These are phyloP conservation scores for Lasiosphaeria miniovina DNA, from an alignment of 495 filamentous ascomycete species.

Conservation along the genomic window DNA sequence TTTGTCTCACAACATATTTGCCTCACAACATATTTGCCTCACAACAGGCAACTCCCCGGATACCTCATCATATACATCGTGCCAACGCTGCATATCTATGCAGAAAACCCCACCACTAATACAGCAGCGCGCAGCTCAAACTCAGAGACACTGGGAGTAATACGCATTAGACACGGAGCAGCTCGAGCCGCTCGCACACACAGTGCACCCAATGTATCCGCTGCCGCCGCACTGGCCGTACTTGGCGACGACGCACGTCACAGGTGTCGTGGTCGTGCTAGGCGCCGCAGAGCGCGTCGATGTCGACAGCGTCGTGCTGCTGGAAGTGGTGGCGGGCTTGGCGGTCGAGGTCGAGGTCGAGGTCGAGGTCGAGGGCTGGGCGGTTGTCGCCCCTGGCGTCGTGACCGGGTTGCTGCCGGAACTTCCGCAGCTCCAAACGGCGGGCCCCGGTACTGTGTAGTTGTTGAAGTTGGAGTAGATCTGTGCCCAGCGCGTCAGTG, in stretches of 20 bases:
- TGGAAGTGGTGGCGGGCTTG: conserved; percentile 1
- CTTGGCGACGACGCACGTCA: conserved; percentile 26
- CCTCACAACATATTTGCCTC: too few relatives aligned
- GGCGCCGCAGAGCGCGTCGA: conserved; percentile 4
- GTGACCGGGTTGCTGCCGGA: conserved; percentile 7
- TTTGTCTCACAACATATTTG: too few relatives aligned
- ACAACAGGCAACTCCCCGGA: too few relatives aligned
- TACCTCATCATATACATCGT: too few relatives aligned
- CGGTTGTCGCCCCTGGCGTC: not conserved
- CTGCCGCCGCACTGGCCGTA: conserved; percentile 41
- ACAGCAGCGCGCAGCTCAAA: too few relatives aligned
- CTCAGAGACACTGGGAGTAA: conserved; percentile 32
- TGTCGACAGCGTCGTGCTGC: conserved; percentile 11
- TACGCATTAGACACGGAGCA: conserved; percentile 27
- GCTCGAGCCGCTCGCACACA: conserved; percentile 26
- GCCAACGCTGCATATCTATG: too few relatives aligned
- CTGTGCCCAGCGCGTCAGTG: conserved; percentile 5
- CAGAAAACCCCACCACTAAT: too few relatives aligned
- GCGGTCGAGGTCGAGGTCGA: conserved; percentile 1
- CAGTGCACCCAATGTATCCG: conserved; percentile 30
- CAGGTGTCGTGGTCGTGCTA: not conserved
- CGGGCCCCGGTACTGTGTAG: conserved; percentile 32
- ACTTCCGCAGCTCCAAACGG: conserved; percentile 23
- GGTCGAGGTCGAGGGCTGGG: not conserved
- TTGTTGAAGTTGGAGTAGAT: conserved; percentile 30